These are phyloP conservation scores for Kokia cookei DNA, from an alignment of 441 rosid species.

Conservation along the genomic window DNA sequence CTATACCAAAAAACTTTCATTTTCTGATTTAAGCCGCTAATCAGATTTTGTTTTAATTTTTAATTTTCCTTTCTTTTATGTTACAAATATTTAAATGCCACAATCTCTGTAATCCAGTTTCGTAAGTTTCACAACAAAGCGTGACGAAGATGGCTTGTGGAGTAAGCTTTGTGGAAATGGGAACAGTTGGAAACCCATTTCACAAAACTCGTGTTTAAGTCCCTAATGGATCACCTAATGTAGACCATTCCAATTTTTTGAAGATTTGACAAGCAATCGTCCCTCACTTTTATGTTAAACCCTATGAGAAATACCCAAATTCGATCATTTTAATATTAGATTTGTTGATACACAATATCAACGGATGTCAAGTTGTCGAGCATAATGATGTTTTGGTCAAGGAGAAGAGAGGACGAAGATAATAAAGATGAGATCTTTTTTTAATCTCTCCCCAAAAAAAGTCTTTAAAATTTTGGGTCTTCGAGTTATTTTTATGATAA, in stretches of 20 bases:
- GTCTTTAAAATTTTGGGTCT: too few relatives aligned
- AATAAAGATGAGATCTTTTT: too few relatives aligned
- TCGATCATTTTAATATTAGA: too few relatives aligned
- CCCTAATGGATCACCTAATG: conserved; percentile 60
- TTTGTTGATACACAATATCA: too few relatives aligned
- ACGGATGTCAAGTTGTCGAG: too few relatives aligned
- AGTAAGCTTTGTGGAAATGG: conserved; percentile 18
- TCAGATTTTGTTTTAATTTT: background rate
- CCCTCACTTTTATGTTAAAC: conserved; percentile 22
- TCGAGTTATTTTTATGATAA: too few relatives aligned
- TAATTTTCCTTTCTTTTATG: background rate
- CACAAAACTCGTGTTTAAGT: conserved; percentile 23
- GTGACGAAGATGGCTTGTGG: conserved; percentile 11
- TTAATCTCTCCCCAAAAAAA: too few relatives aligned
- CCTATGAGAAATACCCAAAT: background rate
- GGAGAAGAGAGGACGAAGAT: too few relatives aligned
- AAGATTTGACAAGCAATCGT: conserved; percentile 30
- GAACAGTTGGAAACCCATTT: conserved; percentile 27
- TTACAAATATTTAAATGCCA: background rate
- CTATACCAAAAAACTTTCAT: too few relatives aligned
- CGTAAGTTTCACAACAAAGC: background rate
- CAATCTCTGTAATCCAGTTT: background rate
- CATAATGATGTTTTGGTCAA: too few relatives aligned
- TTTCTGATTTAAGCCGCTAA: too few relatives aligned
- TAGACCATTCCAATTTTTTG: conserved; percentile 22